A percentile compares a stretch with the other conserved stretches of the same genome.
phyloP scores from a whole-genome alignment of 345 rosid species.

The Hirschfeldia incana region DNA sequence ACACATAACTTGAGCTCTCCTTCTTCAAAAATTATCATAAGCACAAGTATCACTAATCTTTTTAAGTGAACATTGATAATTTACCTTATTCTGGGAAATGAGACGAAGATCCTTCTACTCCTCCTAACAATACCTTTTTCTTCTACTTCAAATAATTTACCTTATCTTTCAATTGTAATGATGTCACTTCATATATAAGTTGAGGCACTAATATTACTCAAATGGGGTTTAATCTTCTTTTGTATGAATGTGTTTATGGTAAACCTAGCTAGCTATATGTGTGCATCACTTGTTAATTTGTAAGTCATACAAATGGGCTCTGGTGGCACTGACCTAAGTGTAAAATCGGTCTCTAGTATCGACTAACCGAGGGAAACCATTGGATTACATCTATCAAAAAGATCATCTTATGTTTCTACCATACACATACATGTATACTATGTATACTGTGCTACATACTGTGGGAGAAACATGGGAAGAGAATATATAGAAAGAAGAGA shows the following conservation, averaged over 20 bases:
- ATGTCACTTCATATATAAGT: conserved; percentile 23
- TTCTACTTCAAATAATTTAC: conserved; percentile 19
- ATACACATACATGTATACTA: too few relatives aligned
- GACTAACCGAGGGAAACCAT: background rate
- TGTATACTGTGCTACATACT: too few relatives aligned
- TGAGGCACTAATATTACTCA: conserved; percentile 20
- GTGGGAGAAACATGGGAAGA: too few relatives aligned
- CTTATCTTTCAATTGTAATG: conserved; percentile 20
- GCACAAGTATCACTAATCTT: conserved; percentile 18
- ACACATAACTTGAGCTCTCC: conserved; percentile 36
- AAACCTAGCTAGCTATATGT: background rate
- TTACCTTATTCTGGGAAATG: background rate
- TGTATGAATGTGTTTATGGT: background rate
- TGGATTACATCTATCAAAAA: background rate
- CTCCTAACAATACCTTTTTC: conserved; percentile 2
- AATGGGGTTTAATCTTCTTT: background rate
- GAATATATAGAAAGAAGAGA: background rate
- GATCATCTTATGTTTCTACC: too few relatives aligned
- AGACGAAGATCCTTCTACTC: background rate
- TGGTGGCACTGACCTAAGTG: background rate
- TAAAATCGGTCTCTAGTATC: background rate
- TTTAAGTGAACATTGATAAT: background rate
- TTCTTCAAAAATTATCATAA: conserved; percentile 28
- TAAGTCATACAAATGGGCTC: background rate
- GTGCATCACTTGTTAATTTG: background rate